Base-by-base conservation (phyloP, 208 protist genomes). In the Trypanosomatidae sp. region DNA sequence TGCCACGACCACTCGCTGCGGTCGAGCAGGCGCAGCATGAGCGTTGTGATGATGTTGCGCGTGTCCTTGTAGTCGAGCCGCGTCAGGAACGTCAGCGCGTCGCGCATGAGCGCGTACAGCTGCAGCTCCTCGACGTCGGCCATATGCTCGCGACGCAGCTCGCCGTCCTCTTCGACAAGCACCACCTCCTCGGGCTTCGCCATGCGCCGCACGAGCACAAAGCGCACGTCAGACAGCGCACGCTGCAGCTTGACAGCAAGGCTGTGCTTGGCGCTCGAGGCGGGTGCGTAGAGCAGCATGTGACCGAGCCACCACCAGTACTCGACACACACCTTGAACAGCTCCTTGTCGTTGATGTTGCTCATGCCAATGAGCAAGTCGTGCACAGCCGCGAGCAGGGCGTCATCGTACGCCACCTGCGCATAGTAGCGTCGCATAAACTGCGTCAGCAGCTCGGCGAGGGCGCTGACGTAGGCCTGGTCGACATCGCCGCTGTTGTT, bases 261-360 rank as follows among this genome's bases (percentile, higher is more conserved):
- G 22, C 62, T 73, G 26, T 58, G 52, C 65, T 83, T 83, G 50
- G 67, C 61, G 7, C 48, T 58, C 23, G 60, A 67, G 7, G 68
- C 42, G 7, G 62, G 37, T 0, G 64, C 62, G 2, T 62, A 57
- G 18, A 88, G 44, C 4, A 89, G 45, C 32, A 60, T 48, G 19
- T 89, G 73, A 5, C 84, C 77, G 2, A 98, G 68, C 48, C 56
- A 85, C 66, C 88, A 87, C 97, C 97, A 99, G 64, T 99, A 99
- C 53, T 99, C 97, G n/a, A 99, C 75, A 65, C 95, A 98, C 20
- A 97, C 95, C 75, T 99, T 99, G 65, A 99, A 99, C 15, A 99
- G 66, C 52, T 99, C 96, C 43, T 88, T 85, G 22, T 99, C 93
- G 18, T 95, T 65, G n/a, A 99, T 91, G 47, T 88, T 60, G 38